Evolutionary conservation across 2,329 filamentous ascomycete species (phyloP), one percentile per base, ranked within the genome.

Genomic region (Parastagonospora nodorum): DNA sequence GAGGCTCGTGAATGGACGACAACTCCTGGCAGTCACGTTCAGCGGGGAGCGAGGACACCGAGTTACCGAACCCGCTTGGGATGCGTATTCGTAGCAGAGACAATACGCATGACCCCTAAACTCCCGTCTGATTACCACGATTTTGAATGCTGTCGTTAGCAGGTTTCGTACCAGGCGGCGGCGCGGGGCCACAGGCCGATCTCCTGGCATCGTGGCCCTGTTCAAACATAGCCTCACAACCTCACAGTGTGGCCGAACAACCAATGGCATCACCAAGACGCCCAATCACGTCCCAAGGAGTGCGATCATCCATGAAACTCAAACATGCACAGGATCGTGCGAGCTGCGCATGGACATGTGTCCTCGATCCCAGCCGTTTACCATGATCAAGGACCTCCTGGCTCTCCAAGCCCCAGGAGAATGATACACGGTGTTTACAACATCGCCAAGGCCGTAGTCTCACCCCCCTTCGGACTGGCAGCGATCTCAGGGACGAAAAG

Each of bases 401-500:
- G 10, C 32, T 33, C 32, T 24, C 5, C 19, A 24, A 24, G 19
- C 31, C 31, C 31, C 10, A 11, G 8, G 31, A n/a, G 31, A 36
- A 4, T 8, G 33, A 15, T n/a, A 16, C 33, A 15, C 33, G 14
- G 8, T n/a, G 33, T 16, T 36, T 16, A 9, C 16, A 9, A 8
- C 33, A 15, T 24, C 19, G 19, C 19, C 19, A 24, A 16, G 33
- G 33, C 33, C 8, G 5, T 11, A 15, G 33, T 8, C 19, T 24
- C 19, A 24, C 19, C 19, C 3, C 19, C 19, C 19, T 5, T 24
- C 19, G 5, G 19, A 5, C 19, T 24, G 19, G 24, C 29, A 38
- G 32, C 45, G 14, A 36, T 39, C 40, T 32, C 27, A 43, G 42
- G 60, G 63, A 64, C 60, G 52, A 61, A 65, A 55, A 48, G 42